Base-by-base conservation (phyloP, 148 eudicot genomes). In the Bassia scoparia region DNA sequence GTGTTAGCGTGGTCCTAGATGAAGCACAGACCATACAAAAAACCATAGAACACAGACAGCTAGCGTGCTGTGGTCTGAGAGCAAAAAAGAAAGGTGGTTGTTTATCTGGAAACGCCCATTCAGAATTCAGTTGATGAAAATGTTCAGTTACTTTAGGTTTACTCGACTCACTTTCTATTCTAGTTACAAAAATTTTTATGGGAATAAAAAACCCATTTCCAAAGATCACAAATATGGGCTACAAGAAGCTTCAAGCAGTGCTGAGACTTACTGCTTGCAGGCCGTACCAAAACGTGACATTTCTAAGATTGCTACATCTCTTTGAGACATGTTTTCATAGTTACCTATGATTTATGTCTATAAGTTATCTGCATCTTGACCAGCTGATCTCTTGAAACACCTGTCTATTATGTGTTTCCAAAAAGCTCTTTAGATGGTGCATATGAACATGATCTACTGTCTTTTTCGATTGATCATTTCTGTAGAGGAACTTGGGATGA, bases 81-180 rank as follows among this genome's bases (percentile, higher is more conserved):
- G 99, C 99, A 31, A 95, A 95, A 76, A 84, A n/a, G n/a, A 82
- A 66, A 83, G 99, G 69, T 95, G 99, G 99, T n/a, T 95, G 99
- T 83, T 84, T 95, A 82, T 95, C 99, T 72, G 99, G 99, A n/a
- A 77, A 92, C 99, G 17, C 99, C 99, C 5, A 92, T 95, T 80
- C 99, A 95, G 73, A 95, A 95, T 86, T 79, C 97, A 31, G 75
- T 95, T 67, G 99, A 95, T 83, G 99, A n/a, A 95, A 73, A 65
- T 95, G 79, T 95, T 83, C 82, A 95, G 99, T 74, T 95, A 95
- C 79, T 95, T 95, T 81, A 87, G 94, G 74, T 95, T 89, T 83
- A 80, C 92, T 85, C 87, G 83, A 74, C 91, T 78, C 92, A 95
- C 44, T n/a, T 90, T 94, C 12, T 95, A 91, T 85, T 83, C 86